Evolutionary conservation across 768 basidiomycete genomes (phyloP).

Genomic region (Amanita muscaria): DNA sequence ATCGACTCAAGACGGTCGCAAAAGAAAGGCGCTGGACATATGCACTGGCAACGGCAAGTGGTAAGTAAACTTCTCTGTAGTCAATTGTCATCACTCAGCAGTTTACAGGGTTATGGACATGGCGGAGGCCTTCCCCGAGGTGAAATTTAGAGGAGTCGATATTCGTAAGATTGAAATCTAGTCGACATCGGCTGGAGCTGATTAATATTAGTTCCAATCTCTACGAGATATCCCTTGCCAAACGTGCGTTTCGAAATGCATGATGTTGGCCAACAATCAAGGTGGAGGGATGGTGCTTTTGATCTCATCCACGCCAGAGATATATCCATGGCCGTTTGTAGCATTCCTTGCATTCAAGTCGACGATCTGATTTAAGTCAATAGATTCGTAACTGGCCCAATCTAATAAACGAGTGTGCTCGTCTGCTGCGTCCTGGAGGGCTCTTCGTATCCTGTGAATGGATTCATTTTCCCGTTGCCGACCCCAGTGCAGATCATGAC

Average conservation of each 20-base stretch:
- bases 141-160: conserved; percentile 62
- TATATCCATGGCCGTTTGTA: conserved; percentile 51
- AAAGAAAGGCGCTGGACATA: conserved; percentile 57
- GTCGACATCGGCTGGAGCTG: conserved; percentile 9
- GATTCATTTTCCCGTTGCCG: conserved; percentile 32
- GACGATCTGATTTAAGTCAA: neutral
- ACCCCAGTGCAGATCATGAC: conserved; percentile 20
- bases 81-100: conserved; percentile 12
- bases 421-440: conserved; percentile 64
- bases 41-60: conserved; percentile 74
- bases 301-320: conserved; percentile 62
- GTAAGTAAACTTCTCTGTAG: conserved; percentile 32
- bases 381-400: conserved; percentile 49
- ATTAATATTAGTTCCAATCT: conserved; percentile 53
- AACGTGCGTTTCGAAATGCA: conserved; percentile 64
- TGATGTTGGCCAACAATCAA: conserved; percentile 44
- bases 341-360: too few relatives aligned
- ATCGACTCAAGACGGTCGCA: conserved; percentile 24
- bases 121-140: conserved; percentile 56
- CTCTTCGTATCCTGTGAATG: conserved; percentile 62
- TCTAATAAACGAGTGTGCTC: conserved; percentile 48
- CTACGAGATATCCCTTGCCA: conserved; percentile 46
- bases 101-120: conserved; percentile 62
- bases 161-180: conserved; percentile 58
- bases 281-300: conserved; percentile 46